Evolutionary conservation across 768 basidiomycete species (phyloP), one percentile per base, ranked within the genome.

Genomic region (Boletus sp.): DNA sequence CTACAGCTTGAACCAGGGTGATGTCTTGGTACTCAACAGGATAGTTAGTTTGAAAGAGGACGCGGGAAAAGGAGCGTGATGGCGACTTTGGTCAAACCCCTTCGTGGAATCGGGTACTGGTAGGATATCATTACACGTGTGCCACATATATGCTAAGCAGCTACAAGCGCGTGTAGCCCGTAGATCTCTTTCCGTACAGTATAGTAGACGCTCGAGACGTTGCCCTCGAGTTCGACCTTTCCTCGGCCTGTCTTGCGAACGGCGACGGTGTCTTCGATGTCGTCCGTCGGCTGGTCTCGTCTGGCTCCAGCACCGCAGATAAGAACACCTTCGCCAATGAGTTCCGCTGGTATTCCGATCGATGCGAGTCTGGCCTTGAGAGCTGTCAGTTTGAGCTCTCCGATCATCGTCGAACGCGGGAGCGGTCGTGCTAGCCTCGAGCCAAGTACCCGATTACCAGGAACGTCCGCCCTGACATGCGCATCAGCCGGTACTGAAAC

Each of bases 11-110:
- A 78, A 77, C 44, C 84, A 87, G 55, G 92, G 88, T 6, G 95
- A 97, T 71, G 81, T 80, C 69, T 65, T 98, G 41, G 83, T 97
- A 14, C 77, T 98, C 18, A 98, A 98, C 72, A 84, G 90, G 55
- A 92, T 97, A 56, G 96, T 98, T 32, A 92, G 86, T 57, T 71
- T 98, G 75, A 98, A 98, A 76, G 95, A 97, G 75, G 96, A 97
- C 68, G 82, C 88, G 5, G 90, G 91, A 5, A 98, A 97, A 73
- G 65, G 62, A 18, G 54, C 57, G 7, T 73, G 18, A 67, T 45
- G 32, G 10, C 30, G 12, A n/a, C 33, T n/a, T 7, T n/a, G 24
- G 41, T 17, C 15, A 30, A 33, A 3, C 46, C 29, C 20, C 11
- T 45, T 57, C 33, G 28, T 42, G 35, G 3, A 12, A 35, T 56